These are phyloP conservation scores for Cryptosporidium muris DNA, from an alignment of 169 alveolate genomes.

Conservation along the genomic window DNA sequence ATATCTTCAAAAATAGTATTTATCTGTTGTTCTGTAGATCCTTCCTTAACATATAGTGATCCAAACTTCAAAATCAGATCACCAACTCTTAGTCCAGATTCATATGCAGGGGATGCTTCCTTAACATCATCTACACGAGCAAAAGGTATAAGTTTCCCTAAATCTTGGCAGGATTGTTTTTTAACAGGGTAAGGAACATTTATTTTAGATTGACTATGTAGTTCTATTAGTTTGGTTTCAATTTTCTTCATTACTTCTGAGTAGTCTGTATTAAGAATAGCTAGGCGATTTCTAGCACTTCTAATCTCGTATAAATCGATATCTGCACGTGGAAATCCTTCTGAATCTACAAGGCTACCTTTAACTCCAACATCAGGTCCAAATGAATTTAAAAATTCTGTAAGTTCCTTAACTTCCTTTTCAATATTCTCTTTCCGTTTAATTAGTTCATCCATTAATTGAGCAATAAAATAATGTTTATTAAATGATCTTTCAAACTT, in stretches of 20 bases:
- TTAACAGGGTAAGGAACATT: slow-evolving; percentile 2
- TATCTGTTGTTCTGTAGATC: slow-evolving; percentile 30
- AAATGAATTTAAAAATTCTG: slow-evolving; percentile 56
- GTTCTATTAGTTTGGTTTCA: slow-evolving; percentile 31
- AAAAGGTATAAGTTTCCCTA: slow-evolving; percentile 18
- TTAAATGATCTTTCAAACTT: too few relatives aligned
- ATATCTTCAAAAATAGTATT: not conserved
- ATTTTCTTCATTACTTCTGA: slow-evolving; percentile 38
- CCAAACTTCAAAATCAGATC: slow-evolving; percentile 37
- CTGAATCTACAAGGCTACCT: slow-evolving; percentile 56
- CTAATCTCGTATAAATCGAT: slow-evolving; percentile 56
- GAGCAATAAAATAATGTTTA: not conserved
- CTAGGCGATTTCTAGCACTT: slow-evolving; percentile 61
- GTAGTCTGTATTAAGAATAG: slow-evolving; percentile 51
- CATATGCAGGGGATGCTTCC: slow-evolving; percentile 53
- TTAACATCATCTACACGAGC: slow-evolving; percentile 23
- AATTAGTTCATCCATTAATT: slow-evolving; percentile 41
- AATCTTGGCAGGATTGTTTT: not conserved
- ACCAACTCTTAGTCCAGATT: slow-evolving; percentile 52
- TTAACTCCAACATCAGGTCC: slow-evolving; percentile 41
- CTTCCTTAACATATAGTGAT: slow-evolving; percentile 11
- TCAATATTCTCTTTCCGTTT: slow-evolving; percentile 43
- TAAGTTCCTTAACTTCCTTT: slow-evolving; percentile 28
- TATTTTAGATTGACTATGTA: slow-evolving; percentile 31
- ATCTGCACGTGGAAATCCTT: slow-evolving; percentile 70